phyloP scores from a whole-genome alignment of 2,329 filamentous ascomycete species.

The Exophiala spinifera region DNA sequence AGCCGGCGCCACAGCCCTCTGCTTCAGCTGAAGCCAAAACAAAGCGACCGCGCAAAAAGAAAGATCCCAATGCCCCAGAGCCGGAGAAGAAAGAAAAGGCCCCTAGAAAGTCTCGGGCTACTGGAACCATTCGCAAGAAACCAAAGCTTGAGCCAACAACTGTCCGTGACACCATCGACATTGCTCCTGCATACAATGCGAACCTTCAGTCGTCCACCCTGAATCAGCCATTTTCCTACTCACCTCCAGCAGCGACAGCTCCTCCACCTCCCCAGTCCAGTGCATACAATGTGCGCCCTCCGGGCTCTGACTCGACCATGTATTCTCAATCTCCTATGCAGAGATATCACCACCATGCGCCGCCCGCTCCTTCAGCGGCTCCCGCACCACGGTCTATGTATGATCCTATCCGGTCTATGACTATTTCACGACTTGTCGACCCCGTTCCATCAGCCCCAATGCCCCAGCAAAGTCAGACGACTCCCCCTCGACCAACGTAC shows the following conservation, averaged over 20 bases:
- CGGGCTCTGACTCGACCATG: slow-evolving; percentile 30
- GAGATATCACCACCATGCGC: slow-evolving; percentile 42
- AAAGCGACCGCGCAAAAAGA: slow-evolving; percentile 37
- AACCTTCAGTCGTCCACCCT: slow-evolving; percentile 23
- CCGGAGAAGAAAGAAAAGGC: slow-evolving; percentile 31
- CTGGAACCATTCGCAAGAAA: slow-evolving; percentile 48
- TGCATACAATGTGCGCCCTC: slow-evolving; percentile 6
- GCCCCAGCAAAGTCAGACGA: slow-evolving; percentile 56
- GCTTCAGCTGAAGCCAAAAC: slow-evolving; percentile 8
- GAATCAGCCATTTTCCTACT: slow-evolving; percentile 23
- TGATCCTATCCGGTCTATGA: slow-evolving; percentile 81
- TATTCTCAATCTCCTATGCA: slow-evolving; percentile 33
- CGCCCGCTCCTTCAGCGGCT: slow-evolving; percentile 29
- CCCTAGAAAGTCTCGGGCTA: slow-evolving; percentile 25
- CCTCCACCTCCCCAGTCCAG: no score
- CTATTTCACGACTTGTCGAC: slow-evolving; percentile 49
- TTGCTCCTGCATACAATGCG: slow-evolving; percentile 9
- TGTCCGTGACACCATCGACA: slow-evolving; percentile 14
- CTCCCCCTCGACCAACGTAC: slow-evolving; percentile 49
- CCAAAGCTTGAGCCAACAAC: slow-evolving; percentile 38
- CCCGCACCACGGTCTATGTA: slow-evolving; percentile 55
- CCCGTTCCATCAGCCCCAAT: slow-evolving; percentile 57
- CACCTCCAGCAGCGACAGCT: slow-evolving; percentile 1
- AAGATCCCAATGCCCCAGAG: slow-evolving; percentile 29
- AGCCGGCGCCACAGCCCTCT: slow-evolving; percentile 27